These are phyloP conservation scores for Coniochaeta ligniaria DNA, from an alignment of 2,329 filamentous ascomycete genomes.

Conservation along the genomic window DNA sequence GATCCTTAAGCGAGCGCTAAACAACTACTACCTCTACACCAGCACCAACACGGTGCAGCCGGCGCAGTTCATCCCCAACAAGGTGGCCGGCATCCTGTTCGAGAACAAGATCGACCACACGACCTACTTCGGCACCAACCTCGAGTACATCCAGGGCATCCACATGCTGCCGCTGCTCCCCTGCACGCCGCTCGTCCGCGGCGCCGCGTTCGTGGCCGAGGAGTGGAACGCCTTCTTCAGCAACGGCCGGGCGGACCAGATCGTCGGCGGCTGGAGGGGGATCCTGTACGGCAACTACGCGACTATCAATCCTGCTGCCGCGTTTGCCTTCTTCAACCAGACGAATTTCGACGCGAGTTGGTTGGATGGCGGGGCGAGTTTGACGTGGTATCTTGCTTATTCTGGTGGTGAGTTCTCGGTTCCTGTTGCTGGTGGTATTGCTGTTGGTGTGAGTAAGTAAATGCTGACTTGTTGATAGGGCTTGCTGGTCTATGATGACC, in stretches of 20 bases:
- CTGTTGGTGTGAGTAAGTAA: not conserved
- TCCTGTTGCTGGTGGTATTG: not conserved
- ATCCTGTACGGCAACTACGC: conserved; percentile 79
- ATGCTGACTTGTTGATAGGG: not conserved
- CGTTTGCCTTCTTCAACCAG: conserved; percentile 70
- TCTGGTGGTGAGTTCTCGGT: conserved; percentile 56
- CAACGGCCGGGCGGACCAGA: conserved; percentile 53
- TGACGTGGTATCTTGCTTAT: conserved; percentile 80
- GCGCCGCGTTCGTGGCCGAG: conserved; percentile 62
- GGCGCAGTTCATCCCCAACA: conserved; percentile 71
- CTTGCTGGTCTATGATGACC: not conserved
- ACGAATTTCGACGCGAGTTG: conserved; percentile 57
- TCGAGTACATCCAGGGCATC: conserved; percentile 69
- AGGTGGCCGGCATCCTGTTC: conserved; percentile 65
- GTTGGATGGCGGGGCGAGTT: conserved; percentile 75
- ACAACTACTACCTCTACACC: conserved; percentile 76
- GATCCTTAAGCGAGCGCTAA: conserved; percentile 65
- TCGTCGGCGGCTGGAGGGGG: conserved; percentile 76
- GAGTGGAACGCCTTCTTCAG: conserved; percentile 81
- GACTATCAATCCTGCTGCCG: conserved; percentile 60
- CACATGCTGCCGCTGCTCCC: conserved; percentile 77
- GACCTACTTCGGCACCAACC: conserved; percentile 74
- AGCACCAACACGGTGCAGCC: conserved; percentile 65
- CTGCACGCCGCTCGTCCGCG: conserved; percentile 59
- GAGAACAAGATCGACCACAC: conserved; percentile 95